phyloP scores from a whole-genome alignment of 1,284 basidiomycete species.

The Schizophyllum amplum region DNA sequence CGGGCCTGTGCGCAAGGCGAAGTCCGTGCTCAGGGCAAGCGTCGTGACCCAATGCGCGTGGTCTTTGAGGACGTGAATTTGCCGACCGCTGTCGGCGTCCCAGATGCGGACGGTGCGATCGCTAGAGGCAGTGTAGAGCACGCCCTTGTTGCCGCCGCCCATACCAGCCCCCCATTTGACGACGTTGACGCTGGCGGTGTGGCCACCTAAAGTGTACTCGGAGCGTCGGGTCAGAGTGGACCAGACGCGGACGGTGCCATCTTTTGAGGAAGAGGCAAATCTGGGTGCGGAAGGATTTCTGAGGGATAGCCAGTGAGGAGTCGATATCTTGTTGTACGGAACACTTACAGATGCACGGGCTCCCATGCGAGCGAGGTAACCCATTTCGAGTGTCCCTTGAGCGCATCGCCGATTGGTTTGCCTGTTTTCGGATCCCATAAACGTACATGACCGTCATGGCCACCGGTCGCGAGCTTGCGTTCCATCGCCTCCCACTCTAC shows the following conservation, averaged over 20 bases:
- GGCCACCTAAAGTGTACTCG: conserved; percentile 88
- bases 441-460: conserved; percentile 81
- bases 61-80: conserved; percentile 76
- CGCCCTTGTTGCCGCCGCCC: conserved; percentile 58
- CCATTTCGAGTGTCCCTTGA: conserved; percentile 96
- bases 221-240: conserved; percentile 63
- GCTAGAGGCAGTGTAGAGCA: conserved; percentile 90
- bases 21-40: conserved; percentile 92
- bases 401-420: conserved; percentile 73
- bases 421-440: conserved; percentile 90
- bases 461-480: conserved; percentile 84
- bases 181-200: conserved; percentile 91
- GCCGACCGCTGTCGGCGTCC: conserved; percentile 72
- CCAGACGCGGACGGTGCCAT: conserved; percentile 94
- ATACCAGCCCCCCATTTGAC: conserved; percentile 90
- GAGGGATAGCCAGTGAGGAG: not conserved
- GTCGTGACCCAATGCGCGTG: conserved; percentile 99
- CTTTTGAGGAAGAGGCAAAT: conserved; percentile 92
- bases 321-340: too few relatives aligned
- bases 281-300: conserved; percentile 75
- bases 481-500: conserved; percentile 97
- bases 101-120: conserved; percentile 93
- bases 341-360: conserved; percentile 78
- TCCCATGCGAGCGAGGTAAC: conserved; percentile 96
- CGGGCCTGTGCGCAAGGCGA: conserved; percentile 89